Evolutionary conservation across 140 eudicot genomes (phyloP), one percentile per base, ranked within the genome.

Genomic region (Anethum foeniculum): DNA sequence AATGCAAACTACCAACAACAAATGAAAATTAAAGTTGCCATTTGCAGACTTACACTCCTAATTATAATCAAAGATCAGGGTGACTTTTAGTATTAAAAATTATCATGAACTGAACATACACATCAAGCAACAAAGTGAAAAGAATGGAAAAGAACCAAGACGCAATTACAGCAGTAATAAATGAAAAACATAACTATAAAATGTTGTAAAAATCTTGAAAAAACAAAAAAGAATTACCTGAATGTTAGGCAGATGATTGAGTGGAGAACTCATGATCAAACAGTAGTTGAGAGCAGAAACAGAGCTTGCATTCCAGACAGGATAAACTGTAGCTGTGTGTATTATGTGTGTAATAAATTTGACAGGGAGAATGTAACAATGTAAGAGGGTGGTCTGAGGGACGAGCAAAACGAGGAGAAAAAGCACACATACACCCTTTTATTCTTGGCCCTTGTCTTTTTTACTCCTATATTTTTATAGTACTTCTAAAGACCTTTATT

Each of bases 321-420:
- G 41, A 32, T 68, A 0, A 65, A 32, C n/a, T 19, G 11, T 19
- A 5, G 4, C 8, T 52, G 60, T 52, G 60, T 52, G 62, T 54
- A 52, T 52, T 52, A 1, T 54, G 64, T 54, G 27, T 21, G 67
- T 58, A 16, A 52, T 54, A 54, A 54, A 21, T 0, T 62, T 62
- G 36, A 62, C 18, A 27, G 36, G 71, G 71, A 62, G 71, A 62
- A 62, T 62, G 71, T 3, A 62, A 62, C 71, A 25, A 60, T 60
- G 69, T 60, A 9, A n/a, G 69, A 27, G 71, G 71, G 71, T 62
- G 71, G 71, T 62, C 69, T 62, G 34, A 60, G 1, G 34, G 69
- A 25, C 69, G 69, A 62, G 36, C 69, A 62, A 62, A 62, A 62
- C 69, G 69, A 62, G 69, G 69, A 25, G 69, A 62, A 62, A 23